phyloP scores from a whole-genome alignment of 2,329 filamentous ascomycete genomes.

The Cyclaneusma minus region DNA sequence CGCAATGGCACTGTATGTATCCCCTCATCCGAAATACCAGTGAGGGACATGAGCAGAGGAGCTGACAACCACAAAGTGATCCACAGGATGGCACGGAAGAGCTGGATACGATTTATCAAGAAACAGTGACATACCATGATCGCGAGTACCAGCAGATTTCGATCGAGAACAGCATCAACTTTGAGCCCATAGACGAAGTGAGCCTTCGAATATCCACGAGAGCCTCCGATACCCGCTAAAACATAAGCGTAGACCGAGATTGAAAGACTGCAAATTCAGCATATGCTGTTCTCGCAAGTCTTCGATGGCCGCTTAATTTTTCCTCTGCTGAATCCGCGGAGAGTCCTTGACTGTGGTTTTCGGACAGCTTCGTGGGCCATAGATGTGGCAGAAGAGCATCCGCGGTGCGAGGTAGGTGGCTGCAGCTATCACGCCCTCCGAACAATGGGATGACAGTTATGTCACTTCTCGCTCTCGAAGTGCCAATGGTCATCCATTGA shows the following conservation, averaged over 20 bases:
- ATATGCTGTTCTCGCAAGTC: constrained; percentile 43
- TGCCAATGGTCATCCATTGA: constrained; percentile 1
- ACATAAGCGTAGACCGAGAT: constrained; percentile 41
- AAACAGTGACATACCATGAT: constrained; percentile 43
- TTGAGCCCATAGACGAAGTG: constrained; percentile 59
- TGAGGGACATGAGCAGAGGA: no score
- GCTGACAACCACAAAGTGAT: no score
- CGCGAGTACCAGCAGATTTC: constrained; percentile 54
- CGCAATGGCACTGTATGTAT: no score
- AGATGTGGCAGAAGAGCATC: constrained; percentile 49
- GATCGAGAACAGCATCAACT: constrained; percentile 47
- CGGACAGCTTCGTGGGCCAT: constrained; percentile 57
- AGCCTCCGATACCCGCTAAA: constrained; percentile 1
- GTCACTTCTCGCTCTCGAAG: constrained; percentile 1
- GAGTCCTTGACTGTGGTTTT: constrained; percentile 58
- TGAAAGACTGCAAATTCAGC: constrained; percentile 46
- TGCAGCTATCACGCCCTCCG: background rate
- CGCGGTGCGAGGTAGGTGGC: constrained; percentile 43
- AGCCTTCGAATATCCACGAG: constrained; percentile 4
- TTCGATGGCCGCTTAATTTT: constrained; percentile 57
- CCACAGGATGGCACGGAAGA: constrained; percentile 28
- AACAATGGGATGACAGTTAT: background rate
- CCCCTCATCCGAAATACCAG: no score
- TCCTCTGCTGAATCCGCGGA: constrained; percentile 37
- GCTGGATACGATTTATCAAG: constrained; percentile 41